Conservation (phyloP, 2,329 filamentous ascomycete genomes). For the Neofusicoccum sp. region DNA sequence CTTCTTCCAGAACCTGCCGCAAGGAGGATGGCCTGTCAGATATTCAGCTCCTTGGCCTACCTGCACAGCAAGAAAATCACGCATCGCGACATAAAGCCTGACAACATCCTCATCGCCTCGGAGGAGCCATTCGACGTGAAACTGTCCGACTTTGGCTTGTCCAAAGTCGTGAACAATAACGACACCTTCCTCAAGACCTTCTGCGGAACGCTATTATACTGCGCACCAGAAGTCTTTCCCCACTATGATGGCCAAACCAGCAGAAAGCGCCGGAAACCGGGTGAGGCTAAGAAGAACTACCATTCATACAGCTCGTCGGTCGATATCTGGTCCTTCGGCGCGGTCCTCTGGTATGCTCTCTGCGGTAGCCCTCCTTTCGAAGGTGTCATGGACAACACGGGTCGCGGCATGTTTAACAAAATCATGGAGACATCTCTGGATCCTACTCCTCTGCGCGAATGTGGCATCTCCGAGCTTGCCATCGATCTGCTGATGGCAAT, state of each 20-base stretch:
- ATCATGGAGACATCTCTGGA: constrained; percentile 81
- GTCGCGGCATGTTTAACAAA: constrained; percentile 75
- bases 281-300: constrained; percentile 34
- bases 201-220: constrained; percentile 92
- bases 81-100: constrained; percentile 97
- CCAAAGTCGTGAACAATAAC: constrained; percentile 86
- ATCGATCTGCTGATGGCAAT: constrained; percentile 76
- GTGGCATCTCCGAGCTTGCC: constrained; percentile 62
- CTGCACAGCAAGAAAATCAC: constrained; percentile 87
- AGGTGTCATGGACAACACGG: constrained; percentile 70
- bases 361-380: constrained; percentile 78
- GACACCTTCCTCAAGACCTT: constrained; percentile 95
- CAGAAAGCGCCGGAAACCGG: constrained; percentile 59
- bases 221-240: constrained; percentile 93
- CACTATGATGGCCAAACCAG: constrained; percentile 67
- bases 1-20: constrained; percentile 66
- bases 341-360: constrained; percentile 85
- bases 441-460: constrained; percentile 58
- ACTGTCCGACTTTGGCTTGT: constrained; percentile 92
- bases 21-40: constrained; percentile 70
- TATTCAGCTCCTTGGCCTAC: constrained; percentile 80
- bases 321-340: constrained; percentile 94
- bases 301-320: constrained; percentile 84
- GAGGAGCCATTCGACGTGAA: constrained; percentile 77
- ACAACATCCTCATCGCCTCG: constrained; percentile 86